phyloP scores from a whole-genome alignment of 2,329 filamentous ascomycete species.

The Scedosporium dehoogii region DNA sequence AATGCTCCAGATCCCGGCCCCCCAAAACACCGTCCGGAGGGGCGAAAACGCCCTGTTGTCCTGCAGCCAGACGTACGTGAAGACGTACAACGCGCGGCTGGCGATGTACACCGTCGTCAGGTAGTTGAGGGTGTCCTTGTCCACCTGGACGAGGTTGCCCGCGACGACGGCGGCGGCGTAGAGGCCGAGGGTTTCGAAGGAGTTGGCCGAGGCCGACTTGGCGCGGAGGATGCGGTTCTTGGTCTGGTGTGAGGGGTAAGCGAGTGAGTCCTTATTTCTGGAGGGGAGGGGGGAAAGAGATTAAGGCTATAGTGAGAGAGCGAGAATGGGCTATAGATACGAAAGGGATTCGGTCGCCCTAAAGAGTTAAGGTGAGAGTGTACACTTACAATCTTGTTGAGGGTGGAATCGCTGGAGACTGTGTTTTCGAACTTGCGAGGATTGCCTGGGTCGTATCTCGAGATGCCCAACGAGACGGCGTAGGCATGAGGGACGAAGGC shows the following conservation, averaged over 20 bases:
- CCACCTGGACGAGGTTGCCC: constrained; percentile 32
- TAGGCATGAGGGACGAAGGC: constrained; percentile 26
- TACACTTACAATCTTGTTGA: constrained; percentile 19
- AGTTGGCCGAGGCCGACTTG: constrained; percentile 37
- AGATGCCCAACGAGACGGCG: constrained; percentile 18
- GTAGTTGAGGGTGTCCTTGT: constrained; percentile 25
- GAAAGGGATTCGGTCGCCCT: no score
- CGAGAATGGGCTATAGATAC: no score
- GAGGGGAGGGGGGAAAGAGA: background rate
- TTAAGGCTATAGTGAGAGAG: background rate
- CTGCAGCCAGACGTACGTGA: constrained; percentile 32
- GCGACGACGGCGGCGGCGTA: constrained; percentile 33
- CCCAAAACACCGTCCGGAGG: constrained; percentile 29
- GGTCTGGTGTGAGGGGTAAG: constrained; percentile 22
- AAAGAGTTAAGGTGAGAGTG: no score
- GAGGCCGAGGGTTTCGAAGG: constrained; percentile 32
- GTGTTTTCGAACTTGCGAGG: constrained; percentile 24
- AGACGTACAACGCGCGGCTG: constrained; percentile 29
- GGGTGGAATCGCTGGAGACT: constrained; percentile 20
- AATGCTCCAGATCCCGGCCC: constrained; percentile 20
- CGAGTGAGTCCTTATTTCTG: background rate
- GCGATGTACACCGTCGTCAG: constrained; percentile 29
- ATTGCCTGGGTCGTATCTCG: constrained; percentile 26
- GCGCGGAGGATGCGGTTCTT: constrained; percentile 45
- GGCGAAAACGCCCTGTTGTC: constrained; percentile 26